Evolutionary conservation across 2,329 filamentous ascomycete genomes (phyloP).

Genomic region (Penicillium crustosum): DNA sequence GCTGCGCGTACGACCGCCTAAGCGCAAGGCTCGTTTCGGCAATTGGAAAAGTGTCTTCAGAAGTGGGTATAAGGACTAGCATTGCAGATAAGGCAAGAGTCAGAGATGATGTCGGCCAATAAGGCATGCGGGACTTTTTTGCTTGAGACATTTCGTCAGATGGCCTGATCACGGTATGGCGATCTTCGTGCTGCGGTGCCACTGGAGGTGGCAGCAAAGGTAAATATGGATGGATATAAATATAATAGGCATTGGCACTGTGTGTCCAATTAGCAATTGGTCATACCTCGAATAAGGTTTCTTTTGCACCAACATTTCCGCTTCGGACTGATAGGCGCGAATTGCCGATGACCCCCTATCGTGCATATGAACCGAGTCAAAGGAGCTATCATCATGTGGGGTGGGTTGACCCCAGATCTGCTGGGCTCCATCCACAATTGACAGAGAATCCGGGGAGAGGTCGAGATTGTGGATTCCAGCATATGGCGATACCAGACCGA

Average conservation of each 20-base stretch:
- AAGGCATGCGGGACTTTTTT: constrained; percentile 15
- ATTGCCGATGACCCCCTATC: constrained; percentile 8
- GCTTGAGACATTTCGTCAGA: constrained; percentile 4
- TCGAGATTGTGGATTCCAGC: constrained; percentile 20
- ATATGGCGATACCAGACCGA: constrained; percentile 19
- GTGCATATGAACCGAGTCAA: neutral
- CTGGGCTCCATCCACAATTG: constrained; percentile 8
- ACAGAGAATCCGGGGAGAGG: constrained; percentile 16
- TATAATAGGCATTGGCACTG: constrained; percentile 30
- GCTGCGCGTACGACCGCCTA: constrained; percentile 23
- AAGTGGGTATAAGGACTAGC: constrained; percentile 23
- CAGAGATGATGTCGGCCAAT: constrained; percentile 23
- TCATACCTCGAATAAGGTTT: neutral
- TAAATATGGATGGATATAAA: constrained; percentile 29
- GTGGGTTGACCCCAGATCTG: constrained; percentile 17
- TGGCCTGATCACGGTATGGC: neutral
- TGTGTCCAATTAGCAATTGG: neutral
- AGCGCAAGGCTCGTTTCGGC: constrained; percentile 8
- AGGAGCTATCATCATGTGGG: constrained; percentile 11
- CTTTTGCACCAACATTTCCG: constrained; percentile 21
- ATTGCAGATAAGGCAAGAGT: constrained; percentile 25
- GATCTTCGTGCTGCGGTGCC: constrained; percentile 14
- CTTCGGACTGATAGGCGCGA: constrained; percentile 22
- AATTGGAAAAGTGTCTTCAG: constrained; percentile 9
- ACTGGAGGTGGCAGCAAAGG: constrained; percentile 23